Evolutionary conservation across 495 filamentous ascomycete species (phyloP).

Genomic region (Xylaria sp.): DNA sequence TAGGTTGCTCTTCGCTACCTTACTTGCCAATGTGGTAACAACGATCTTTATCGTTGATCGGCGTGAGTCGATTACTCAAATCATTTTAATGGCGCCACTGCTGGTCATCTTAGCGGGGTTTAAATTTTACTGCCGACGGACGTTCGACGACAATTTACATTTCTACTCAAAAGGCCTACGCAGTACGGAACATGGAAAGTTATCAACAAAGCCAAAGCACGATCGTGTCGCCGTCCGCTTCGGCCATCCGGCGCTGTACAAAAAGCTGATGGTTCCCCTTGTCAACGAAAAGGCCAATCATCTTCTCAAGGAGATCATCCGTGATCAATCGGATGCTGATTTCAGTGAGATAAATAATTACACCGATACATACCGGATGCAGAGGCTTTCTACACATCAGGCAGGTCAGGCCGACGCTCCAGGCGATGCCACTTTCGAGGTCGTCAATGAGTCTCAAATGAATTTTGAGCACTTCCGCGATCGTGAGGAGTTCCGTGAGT

Average conservation of each 20-base stretch:
- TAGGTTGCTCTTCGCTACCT: conserved; percentile 73
- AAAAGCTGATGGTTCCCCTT: conserved; percentile 80
- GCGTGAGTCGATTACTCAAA: conserved; percentile 48
- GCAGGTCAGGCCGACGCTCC: conserved; percentile 63
- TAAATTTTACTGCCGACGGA: conserved; percentile 73
- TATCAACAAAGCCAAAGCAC: conserved; percentile 36
- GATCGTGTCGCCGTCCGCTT: conserved; percentile 74
- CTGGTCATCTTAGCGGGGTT: conserved; percentile 72
- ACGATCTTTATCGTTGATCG: conserved; percentile 67
- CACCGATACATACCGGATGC: conserved; percentile 61
- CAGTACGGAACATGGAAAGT: conserved; percentile 53
- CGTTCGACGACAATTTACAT: conserved; percentile 69
- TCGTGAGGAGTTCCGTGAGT: conserved; percentile 74
- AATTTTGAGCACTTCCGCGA: conserved; percentile 82
- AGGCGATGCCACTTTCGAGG: conserved; percentile 63
- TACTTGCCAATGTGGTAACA: conserved; percentile 72
- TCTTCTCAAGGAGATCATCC: conserved; percentile 69
- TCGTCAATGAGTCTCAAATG: conserved; percentile 75
- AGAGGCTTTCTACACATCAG: conserved; percentile 69
- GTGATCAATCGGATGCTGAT: conserved; percentile 62
- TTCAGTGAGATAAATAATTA: conserved; percentile 55
- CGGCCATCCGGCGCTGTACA: conserved; percentile 80
- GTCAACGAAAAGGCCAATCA: conserved; percentile 77
- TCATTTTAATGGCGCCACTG: conserved; percentile 67
- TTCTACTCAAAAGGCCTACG: conserved; percentile 64